Evolutionary conservation across 2,329 filamentous ascomycete species (phyloP).

Genomic region (Fusarium bulbicola): DNA sequence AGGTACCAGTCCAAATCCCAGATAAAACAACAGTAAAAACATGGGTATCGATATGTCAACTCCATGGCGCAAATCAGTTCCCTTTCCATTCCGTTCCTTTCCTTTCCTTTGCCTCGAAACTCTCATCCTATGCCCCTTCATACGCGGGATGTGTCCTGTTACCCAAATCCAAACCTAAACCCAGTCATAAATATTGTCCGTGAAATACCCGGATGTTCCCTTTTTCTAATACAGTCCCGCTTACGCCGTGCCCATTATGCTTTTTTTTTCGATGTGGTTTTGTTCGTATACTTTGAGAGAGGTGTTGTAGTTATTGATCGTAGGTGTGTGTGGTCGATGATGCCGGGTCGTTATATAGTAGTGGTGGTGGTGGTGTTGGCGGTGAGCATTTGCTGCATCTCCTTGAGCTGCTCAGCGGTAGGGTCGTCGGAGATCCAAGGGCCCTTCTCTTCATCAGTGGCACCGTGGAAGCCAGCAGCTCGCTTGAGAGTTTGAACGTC

Average conservation of each 20-base stretch:
- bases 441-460: slow-evolving; percentile 88
- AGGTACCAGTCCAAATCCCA: slow-evolving; percentile 27
- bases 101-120: slow-evolving; percentile 14
- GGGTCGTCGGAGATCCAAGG: slow-evolving; percentile 81
- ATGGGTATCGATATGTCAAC: slow-evolving; percentile 46
- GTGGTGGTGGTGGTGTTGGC: slow-evolving; percentile 35
- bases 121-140: slow-evolving; percentile 5
- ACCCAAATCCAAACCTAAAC: slow-evolving; percentile 1
- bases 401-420: slow-evolving; percentile 66
- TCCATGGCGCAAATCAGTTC: slow-evolving; percentile 37
- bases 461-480: slow-evolving; percentile 82
- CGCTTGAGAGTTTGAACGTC: slow-evolving; percentile 90
- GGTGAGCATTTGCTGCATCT: slow-evolving; percentile 64
- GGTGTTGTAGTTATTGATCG: slow-evolving; percentile 4
- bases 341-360: slow-evolving; percentile 22
- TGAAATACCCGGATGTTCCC: slow-evolving; percentile 14
- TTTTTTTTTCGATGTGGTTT: slow-evolving; percentile 37
- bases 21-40: slow-evolving; percentile 38
- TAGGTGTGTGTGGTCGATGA: background rate
- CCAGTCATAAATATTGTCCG: slow-evolving; percentile 18
- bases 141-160: slow-evolving; percentile 24
- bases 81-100: slow-evolving; percentile 14
- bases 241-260: slow-evolving; percentile 45
- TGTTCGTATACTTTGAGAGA: slow-evolving; percentile 23
- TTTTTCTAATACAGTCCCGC: slow-evolving; percentile 40